phyloP scores from a whole-genome alignment of 1,284 basidiomycete species.

The Mrakiaceae sp. region DNA sequence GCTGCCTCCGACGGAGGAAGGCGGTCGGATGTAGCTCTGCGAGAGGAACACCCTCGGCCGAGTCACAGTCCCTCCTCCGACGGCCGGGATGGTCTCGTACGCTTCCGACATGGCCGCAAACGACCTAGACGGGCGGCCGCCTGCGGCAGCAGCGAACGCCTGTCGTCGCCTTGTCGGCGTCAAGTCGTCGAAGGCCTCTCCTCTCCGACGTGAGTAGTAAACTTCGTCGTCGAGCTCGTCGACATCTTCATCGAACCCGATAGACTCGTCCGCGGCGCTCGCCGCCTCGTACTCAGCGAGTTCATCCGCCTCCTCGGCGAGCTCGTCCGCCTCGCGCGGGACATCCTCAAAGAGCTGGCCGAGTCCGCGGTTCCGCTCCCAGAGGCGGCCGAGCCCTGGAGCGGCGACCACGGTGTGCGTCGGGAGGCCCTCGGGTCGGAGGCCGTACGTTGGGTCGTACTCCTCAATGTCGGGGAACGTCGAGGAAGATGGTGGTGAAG shows the following conservation, averaged over 20 bases:
- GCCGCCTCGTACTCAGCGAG: slow-evolving; percentile 13
- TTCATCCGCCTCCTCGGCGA: slow-evolving; percentile 23
- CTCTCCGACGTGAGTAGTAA: background rate
- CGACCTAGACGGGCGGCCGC: background rate
- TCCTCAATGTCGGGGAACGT: slow-evolving; percentile 74
- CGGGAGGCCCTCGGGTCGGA: slow-evolving; percentile 81
- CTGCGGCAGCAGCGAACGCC: background rate
- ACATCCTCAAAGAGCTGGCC: slow-evolving; percentile 34
- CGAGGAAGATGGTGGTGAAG: slow-evolving; percentile 36
- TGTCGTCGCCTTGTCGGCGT: background rate
- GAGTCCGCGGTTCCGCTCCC: slow-evolving; percentile 39
- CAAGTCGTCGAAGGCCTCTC: background rate
- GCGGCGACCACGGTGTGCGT: slow-evolving; percentile 29
- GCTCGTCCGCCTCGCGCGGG: slow-evolving; percentile 58
- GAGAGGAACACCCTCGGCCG: slow-evolving; percentile 62
- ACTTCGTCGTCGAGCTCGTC: slow-evolving; percentile 16
- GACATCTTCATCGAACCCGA: slow-evolving; percentile 20
- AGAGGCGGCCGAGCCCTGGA: slow-evolving; percentile 30
- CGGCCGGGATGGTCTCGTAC: slow-evolving; percentile 51
- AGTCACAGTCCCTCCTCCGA: slow-evolving; percentile 62
- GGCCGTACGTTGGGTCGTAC: slow-evolving; percentile 93
- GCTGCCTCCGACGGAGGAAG: slow-evolving; percentile 23
- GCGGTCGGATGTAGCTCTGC: slow-evolving; percentile 49
- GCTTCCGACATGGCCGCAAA: slow-evolving; percentile 15
- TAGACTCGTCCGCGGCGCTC: slow-evolving; percentile 19